Conservation (phyloP, 2,329 filamentous ascomycete species). For the Aureobasidium sp. region DNA sequence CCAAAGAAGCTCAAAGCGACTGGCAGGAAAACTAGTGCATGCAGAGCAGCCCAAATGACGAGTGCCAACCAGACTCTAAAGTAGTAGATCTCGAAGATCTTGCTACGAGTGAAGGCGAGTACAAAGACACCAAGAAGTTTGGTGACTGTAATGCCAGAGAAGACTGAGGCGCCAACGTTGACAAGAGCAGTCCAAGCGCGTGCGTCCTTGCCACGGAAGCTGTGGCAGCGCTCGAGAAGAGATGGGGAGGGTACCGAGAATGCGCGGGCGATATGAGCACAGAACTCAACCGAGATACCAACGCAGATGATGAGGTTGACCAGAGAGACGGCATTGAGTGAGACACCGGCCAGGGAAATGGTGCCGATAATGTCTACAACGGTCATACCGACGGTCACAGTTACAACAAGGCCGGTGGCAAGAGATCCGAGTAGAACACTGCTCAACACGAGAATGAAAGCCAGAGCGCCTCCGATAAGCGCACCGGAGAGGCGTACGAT, state of each 20-base stretch:
- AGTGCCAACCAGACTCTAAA: constrained; percentile 94
- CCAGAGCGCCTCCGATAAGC: constrained; percentile 73
- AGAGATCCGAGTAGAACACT: constrained; percentile 76
- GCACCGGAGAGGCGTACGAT: constrained; percentile 74
- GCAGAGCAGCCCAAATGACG: constrained; percentile 78
- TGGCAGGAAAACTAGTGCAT: constrained; percentile 85
- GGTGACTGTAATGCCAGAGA: constrained; percentile 92
- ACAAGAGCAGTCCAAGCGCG: constrained; percentile 88
- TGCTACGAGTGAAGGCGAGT: constrained; percentile 86
- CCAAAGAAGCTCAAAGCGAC: constrained; percentile 81
- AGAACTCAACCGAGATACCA: constrained; percentile 94
- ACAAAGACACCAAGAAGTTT: constrained; percentile 90
- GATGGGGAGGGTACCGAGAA: constrained; percentile 86
- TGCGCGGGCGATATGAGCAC: constrained; percentile 88
- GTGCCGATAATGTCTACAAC: constrained; percentile 89
- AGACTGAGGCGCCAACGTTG: constrained; percentile 89
- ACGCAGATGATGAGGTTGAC: constrained; percentile 97
- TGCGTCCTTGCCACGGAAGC: constrained; percentile 73
- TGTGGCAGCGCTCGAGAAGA: constrained; percentile 65
- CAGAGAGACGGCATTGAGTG: constrained; percentile 86
- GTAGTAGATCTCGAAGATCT: constrained; percentile 99
- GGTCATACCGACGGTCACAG: constrained; percentile 83
- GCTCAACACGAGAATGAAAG: constrained; percentile 75
- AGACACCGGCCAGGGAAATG: constrained; percentile 84
- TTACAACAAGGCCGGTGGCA: constrained; percentile 72